Conservation (phyloP, 176 grass and related monocot genomes). For the Oryza punctata region DNA sequence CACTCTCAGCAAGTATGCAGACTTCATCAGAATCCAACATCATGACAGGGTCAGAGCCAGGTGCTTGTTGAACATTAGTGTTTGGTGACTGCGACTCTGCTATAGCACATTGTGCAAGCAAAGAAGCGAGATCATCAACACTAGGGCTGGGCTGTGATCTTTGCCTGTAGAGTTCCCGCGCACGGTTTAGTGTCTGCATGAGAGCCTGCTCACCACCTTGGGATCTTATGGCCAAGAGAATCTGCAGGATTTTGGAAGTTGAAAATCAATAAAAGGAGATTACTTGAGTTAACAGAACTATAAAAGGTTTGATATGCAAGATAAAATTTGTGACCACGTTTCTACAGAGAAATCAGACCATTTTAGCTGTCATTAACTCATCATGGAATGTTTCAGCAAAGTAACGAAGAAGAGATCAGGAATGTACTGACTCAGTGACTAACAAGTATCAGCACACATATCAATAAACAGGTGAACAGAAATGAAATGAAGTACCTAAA, state of each 20-base stretch:
- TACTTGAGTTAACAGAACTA: neutral
- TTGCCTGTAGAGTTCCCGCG: conserved; percentile 78
- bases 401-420: neutral
- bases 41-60: conserved; percentile 45
- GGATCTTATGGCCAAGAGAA: conserved; percentile 80
- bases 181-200: conserved; percentile 70
- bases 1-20: conserved; percentile 73
- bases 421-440: neutral
- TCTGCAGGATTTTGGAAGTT: conserved; percentile 35
- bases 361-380: neutral
- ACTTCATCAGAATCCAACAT: conserved; percentile 58
- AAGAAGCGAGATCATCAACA: conserved; percentile 70
- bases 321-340: neutral
- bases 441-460: neutral
- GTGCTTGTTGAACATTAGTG: conserved; percentile 20
- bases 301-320: neutral
- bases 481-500: neutral
- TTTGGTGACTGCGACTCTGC: conserved; percentile 64
- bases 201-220: conserved; percentile 83
- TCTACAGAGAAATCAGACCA: neutral
- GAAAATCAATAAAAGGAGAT: conserved; percentile 28
- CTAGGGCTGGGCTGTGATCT: conserved; percentile 42
- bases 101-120: conserved; percentile 91
- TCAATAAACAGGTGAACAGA: neutral
- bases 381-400: neutral